phyloP scores from a whole-genome alignment of 2,329 filamentous ascomycete genomes.

The Xylariales sp. region DNA sequence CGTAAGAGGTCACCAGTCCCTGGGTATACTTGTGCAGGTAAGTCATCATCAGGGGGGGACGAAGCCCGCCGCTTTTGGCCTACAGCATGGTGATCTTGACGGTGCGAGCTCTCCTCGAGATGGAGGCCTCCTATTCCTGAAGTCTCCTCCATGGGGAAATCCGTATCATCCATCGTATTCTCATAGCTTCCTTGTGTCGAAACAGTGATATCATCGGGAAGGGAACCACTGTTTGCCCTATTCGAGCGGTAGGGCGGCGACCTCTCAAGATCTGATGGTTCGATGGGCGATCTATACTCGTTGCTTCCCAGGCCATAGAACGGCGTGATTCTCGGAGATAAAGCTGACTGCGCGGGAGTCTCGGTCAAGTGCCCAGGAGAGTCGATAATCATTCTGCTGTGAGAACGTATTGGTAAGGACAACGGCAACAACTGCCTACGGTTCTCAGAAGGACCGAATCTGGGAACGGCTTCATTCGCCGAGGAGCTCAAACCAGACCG shows the following conservation, averaged over 20 bases:
- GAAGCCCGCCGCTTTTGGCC: conserved; percentile 54
- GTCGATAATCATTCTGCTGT: conserved; percentile 36
- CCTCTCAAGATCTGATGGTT: conserved; percentile 40
- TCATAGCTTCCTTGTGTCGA: conserved; percentile 42
- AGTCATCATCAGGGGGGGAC: conserved; percentile 47
- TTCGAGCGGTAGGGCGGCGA: conserved; percentile 40
- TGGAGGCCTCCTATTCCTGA: conserved; percentile 35
- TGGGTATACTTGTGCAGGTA: conserved; percentile 30
- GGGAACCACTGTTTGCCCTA: conserved; percentile 43
- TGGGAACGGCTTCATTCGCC: conserved; percentile 30
- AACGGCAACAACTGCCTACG: conserved; percentile 34
- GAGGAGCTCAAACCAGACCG: conserved; percentile 40
- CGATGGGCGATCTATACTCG: conserved; percentile 40
- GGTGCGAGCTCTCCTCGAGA: conserved; percentile 38
- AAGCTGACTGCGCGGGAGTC: conserved; percentile 41
- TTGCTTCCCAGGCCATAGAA: conserved; percentile 31
- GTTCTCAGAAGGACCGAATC: conserved; percentile 31
- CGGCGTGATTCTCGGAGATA: conserved; percentile 39
- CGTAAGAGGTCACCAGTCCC: conserved; percentile 40
- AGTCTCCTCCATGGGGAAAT: conserved; percentile 42
- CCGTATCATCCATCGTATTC: conserved; percentile 43
- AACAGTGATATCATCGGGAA: conserved; percentile 39
- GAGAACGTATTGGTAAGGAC: conserved; percentile 41
- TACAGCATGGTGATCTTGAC: conserved; percentile 31
- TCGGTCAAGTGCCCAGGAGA: conserved; percentile 40